Percentiles rank a stretch among this genome's conserved stretches.
Evolutionary conservation across 768 basidiomycete genomes (phyloP).

Genomic region (Strobilomyces dryophilus): DNA sequence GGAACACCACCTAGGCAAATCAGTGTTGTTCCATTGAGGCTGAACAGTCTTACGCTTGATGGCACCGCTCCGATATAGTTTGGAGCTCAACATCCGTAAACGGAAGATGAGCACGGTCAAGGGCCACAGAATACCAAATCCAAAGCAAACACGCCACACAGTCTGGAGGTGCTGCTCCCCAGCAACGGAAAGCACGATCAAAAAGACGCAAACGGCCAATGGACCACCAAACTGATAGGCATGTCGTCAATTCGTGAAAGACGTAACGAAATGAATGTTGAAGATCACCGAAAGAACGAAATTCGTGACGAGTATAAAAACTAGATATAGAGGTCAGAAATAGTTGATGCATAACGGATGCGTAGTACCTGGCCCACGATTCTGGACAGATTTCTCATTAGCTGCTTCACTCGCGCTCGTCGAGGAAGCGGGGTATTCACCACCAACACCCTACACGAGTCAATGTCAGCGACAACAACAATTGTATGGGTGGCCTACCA

Average conservation of each 20-base stretch:
- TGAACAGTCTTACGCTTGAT: conserved; percentile 47
- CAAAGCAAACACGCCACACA: conserved; percentile 67
- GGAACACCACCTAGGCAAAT: conserved; percentile 47
- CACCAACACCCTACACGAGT: conserved; percentile 56
- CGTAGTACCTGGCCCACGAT: conserved; percentile 53
- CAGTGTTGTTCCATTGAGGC: not conserved
- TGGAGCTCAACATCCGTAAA: conserved; percentile 65
- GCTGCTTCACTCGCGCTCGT: conserved; percentile 69
- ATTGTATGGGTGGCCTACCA: conserved; percentile 37
- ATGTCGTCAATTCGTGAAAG: not conserved
- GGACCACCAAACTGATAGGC: conserved; percentile 56
- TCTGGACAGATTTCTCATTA: conserved; percentile 59
- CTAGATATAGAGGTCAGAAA: conserved; percentile 25
- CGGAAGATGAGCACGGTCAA: conserved; percentile 70
- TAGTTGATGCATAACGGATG: conserved; percentile 2
- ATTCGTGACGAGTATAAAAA: conserved; percentile 76
- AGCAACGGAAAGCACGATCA: conserved; percentile 65
- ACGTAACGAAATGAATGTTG: not conserved
- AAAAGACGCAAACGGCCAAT: conserved; percentile 59
- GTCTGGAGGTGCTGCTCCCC: conserved; percentile 57
- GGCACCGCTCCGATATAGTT: conserved; percentile 58
- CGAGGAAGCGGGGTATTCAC: conserved; percentile 73
- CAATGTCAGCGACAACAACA: not conserved
- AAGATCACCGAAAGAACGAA: conserved; percentile 55
- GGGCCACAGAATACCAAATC: conserved; percentile 58